phyloP scores from a whole-genome alignment of 1,139 yeast genomes.

The Pichia sp. region DNA sequence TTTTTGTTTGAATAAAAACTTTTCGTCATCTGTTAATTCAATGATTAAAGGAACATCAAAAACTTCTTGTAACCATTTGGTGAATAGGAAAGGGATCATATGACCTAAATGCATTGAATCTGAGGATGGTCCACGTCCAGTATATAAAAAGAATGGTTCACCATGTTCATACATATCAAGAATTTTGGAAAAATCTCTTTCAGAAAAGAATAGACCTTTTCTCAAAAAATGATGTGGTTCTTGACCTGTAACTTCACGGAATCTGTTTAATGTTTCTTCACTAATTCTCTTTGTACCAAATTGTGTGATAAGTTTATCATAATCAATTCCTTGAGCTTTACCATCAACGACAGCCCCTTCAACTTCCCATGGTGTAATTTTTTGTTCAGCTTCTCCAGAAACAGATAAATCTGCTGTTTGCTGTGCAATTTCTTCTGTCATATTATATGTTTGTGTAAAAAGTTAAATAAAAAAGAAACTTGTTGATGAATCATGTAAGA shows the following conservation, averaged over 20 bases:
- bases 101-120: constrained; percentile 97
- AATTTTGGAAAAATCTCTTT: constrained; percentile 76
- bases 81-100: constrained; percentile 90
- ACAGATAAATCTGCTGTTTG: constrained; percentile 24
- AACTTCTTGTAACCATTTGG: constrained; percentile 97
- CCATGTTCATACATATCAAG: constrained; percentile 90
- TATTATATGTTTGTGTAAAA: background rate
- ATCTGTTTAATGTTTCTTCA: constrained; percentile 66
- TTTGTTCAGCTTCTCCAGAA: constrained; percentile 41
- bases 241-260: constrained; percentile 76
- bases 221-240: constrained; percentile 89
- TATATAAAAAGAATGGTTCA: constrained; percentile 89
- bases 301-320: constrained; percentile 75
- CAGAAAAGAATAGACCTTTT: constrained; percentile 90
- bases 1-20: constrained; percentile 87
- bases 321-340: constrained; percentile 79
- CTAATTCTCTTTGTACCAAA: constrained; percentile 81
- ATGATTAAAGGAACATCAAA: constrained; percentile 95
- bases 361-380: constrained; percentile 97
- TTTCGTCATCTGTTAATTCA: constrained; percentile 96
- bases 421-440: constrained; percentile 26
- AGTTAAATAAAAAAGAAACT: background rate
- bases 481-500: background rate
- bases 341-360: constrained; percentile 98
- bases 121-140: constrained; percentile 97